These are phyloP conservation scores for Leptoxyphium fumago DNA, from an alignment of 2,329 filamentous ascomycete species.

Conservation along the genomic window DNA sequence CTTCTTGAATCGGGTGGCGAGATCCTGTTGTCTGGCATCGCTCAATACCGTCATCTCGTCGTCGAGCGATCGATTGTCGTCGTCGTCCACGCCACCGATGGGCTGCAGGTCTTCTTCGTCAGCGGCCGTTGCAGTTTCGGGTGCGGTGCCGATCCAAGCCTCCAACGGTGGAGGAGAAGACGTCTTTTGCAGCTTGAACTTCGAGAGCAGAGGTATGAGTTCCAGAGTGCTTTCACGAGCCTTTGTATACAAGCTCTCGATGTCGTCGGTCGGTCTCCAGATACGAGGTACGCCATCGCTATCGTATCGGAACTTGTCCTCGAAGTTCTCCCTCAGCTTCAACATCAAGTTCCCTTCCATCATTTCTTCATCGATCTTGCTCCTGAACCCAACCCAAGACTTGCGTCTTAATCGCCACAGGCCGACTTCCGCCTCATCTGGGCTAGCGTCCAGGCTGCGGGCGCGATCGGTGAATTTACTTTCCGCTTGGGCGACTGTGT, in stretches of 20 bases:
- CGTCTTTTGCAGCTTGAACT: constrained; percentile 65
- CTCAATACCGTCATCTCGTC: constrained; percentile 94
- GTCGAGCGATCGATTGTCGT: constrained; percentile 73
- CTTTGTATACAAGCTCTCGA: constrained; percentile 85
- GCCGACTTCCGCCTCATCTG: constrained; percentile 82
- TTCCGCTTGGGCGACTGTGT: constrained; percentile 74
- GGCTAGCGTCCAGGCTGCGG: constrained; percentile 81
- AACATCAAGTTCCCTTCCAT: constrained; percentile 94
- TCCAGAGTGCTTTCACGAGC: constrained; percentile 84
- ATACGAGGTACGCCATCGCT: constrained; percentile 87
- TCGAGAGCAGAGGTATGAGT: constrained; percentile 75
- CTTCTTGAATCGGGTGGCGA: constrained; percentile 94
- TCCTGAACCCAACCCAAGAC: constrained; percentile 79
- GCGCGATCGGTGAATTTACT: constrained; percentile 73
- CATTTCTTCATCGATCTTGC: constrained; percentile 91
- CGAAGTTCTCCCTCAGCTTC: constrained; percentile 94
- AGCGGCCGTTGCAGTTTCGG: constrained; percentile 56
- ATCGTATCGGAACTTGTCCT: constrained; percentile 98
- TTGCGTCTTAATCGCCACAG: constrained; percentile 86
- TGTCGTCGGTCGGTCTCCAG: constrained; percentile 93
- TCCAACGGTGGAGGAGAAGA: constrained; percentile 67
- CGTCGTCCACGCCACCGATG: constrained; percentile 87
- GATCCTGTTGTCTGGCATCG: constrained; percentile 78
- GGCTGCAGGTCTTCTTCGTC: constrained; percentile 83
- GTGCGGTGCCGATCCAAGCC: constrained; percentile 67